phyloP scores from a whole-genome alignment of 2,329 filamentous ascomycete species.

The Xylariales sp. region DNA sequence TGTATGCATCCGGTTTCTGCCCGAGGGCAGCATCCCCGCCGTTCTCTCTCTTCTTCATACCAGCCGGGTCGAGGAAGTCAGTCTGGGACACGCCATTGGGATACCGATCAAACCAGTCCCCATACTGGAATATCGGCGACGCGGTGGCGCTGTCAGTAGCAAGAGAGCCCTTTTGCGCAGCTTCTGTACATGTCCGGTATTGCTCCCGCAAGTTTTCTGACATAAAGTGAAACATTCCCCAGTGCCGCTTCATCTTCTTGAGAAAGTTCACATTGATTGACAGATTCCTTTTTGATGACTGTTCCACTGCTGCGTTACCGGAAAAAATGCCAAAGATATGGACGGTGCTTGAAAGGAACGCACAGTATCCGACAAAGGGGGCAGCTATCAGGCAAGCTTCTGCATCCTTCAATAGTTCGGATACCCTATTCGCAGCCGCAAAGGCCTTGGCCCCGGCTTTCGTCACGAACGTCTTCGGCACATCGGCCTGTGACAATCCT shows the following conservation, averaged over 20 bases:
- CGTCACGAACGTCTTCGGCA: conserved; percentile 72
- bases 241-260: conserved; percentile 92
- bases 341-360: conserved; percentile 89
- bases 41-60: conserved; percentile 64
- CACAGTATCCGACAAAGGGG: conserved; percentile 91
- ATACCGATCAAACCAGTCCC: conserved; percentile 95
- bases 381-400: conserved; percentile 78
- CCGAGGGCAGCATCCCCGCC: conserved; percentile 85
- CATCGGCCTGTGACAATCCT: conserved; percentile 60
- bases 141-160: conserved; percentile 41
- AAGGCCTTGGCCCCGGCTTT: conserved; percentile 73
- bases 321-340: conserved; percentile 91
- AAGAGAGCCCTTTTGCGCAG: conserved; percentile 63
- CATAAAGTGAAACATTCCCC: conserved; percentile 98
- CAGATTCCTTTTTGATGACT: conserved; percentile 75
- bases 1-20: conserved; percentile 85
- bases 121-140: conserved; percentile 81
- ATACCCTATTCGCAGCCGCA: conserved; percentile 81
- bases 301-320: conserved; percentile 70
- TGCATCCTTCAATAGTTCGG: conserved; percentile 73
- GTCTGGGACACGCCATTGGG: conserved; percentile 83
- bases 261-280: conserved; percentile 86
- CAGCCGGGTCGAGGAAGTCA: conserved; percentile 74
- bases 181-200: conserved; percentile 80
- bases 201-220: conserved; percentile 86